These are phyloP conservation scores for Funneliformis mosseae DNA, from an alignment of 192 early-diverging fungal genomes.

Conservation along the genomic window DNA sequence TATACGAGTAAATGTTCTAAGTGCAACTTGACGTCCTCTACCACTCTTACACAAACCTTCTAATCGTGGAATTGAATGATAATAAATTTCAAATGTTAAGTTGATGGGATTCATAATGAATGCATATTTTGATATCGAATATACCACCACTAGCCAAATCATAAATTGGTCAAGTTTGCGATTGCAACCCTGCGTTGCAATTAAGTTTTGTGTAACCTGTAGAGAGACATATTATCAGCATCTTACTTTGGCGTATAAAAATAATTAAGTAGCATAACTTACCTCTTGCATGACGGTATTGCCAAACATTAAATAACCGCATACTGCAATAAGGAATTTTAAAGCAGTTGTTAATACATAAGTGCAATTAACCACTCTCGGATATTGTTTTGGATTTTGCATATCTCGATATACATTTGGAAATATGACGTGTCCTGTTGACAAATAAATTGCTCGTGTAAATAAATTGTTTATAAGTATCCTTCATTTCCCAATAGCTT, in stretches of 20 bases:
- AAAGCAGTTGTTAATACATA: conserved; percentile 53
- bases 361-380: conserved; percentile 54
- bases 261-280: conserved; percentile 22
- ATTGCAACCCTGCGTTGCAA: conserved; percentile 54
- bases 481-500: background rate
- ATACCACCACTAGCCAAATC: conserved; percentile 64
- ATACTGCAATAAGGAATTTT: conserved; percentile 54
- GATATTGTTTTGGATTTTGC: conserved; percentile 53
- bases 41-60: conserved; percentile 36
- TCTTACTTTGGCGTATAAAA: background rate
- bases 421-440: conserved; percentile 63
- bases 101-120: conserved; percentile 64
- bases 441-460: background rate
- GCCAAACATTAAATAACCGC: conserved; percentile 79
- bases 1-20: conserved; percentile 39
- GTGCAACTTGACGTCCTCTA: conserved; percentile 32
- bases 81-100: conserved; percentile 45
- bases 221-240: background rate
- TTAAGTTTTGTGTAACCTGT: conserved; percentile 67
- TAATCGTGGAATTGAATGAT: conserved; percentile 24
- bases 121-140: conserved; percentile 73
- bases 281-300: conserved; percentile 56
- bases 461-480: no score
- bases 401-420: conserved; percentile 75
- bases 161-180: conserved; percentile 55